Percentiles rank a stretch among this genome's conserved stretches.
These are phyloP conservation scores for Hemileia vastatrix DNA, from an alignment of 1,284 basidiomycete species.

Conservation along the genomic window DNA sequence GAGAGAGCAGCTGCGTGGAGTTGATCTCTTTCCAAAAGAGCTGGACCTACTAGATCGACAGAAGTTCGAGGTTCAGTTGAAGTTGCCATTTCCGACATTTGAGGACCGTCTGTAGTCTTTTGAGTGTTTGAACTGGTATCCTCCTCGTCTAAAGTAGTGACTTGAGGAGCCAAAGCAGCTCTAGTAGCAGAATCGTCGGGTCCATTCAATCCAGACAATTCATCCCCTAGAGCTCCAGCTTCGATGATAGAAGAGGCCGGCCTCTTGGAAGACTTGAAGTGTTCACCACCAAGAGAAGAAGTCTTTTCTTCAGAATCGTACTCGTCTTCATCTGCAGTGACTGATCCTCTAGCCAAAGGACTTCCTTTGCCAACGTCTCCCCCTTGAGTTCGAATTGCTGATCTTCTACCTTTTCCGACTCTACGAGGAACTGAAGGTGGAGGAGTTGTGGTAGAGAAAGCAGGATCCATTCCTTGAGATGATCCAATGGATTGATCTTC, in stretches of 20 bases:
- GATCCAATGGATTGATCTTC: neutral
- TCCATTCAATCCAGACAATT: slow-evolving; percentile 23
- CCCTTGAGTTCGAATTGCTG: neutral
- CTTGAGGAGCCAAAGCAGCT: slow-evolving; percentile 16
- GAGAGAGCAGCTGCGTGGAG: slow-evolving; percentile 22
- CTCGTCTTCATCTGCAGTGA: slow-evolving; percentile 22
- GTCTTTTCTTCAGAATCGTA: slow-evolving; percentile 21
- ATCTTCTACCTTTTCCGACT: slow-evolving; percentile 6
- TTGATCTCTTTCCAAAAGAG: slow-evolving; percentile 26
- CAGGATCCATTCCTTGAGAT: slow-evolving; percentile 32
- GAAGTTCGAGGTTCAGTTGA: slow-evolving; percentile 26
- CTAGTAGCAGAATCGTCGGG: slow-evolving; percentile 25
- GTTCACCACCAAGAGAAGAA: slow-evolving; percentile 24
- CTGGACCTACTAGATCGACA: slow-evolving; percentile 29
- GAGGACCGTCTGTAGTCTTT: slow-evolving; percentile 5
- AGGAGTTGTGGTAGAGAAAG: slow-evolving; percentile 29
- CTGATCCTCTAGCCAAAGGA: slow-evolving; percentile 28
- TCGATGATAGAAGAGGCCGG: slow-evolving; percentile 28
- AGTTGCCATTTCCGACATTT: slow-evolving; percentile 14
- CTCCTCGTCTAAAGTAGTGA: slow-evolving; percentile 3
- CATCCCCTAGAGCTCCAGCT: slow-evolving; percentile 31
- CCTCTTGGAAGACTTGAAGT: slow-evolving; percentile 27
- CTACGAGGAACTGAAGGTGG: slow-evolving; percentile 24
- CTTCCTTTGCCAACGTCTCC: slow-evolving; percentile 28
- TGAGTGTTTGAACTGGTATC: slow-evolving; percentile 8